These are phyloP conservation scores for Fusarium sp. DNA, from an alignment of 2,329 filamentous ascomycete genomes.

Conservation along the genomic window DNA sequence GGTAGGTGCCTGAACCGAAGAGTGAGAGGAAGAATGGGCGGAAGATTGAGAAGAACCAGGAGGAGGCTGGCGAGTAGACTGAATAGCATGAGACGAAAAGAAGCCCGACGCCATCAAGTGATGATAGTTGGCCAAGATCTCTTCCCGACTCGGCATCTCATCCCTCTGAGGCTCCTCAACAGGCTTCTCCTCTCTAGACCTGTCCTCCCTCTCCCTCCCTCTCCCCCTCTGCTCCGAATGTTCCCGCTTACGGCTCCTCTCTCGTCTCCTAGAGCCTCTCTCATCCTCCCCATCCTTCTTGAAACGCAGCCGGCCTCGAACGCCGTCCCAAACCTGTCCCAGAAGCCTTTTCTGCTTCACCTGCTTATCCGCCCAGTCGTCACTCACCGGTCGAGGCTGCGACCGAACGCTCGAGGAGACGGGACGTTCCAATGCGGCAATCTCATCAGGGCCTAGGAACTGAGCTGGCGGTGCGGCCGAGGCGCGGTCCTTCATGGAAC, in stretches of 20 bases:
- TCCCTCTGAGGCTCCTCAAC: slow-evolving; percentile 19
- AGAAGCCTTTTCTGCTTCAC: slow-evolving; percentile 47
- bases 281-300: slow-evolving; percentile 41
- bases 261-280: slow-evolving; percentile 36
- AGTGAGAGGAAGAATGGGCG: slow-evolving; percentile 1
- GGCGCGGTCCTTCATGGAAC: slow-evolving; percentile 83
- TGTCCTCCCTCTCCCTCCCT: slow-evolving; percentile 32
- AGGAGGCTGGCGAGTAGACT: slow-evolving; percentile 59
- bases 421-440: slow-evolving; percentile 45
- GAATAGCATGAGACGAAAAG: slow-evolving; percentile 65
- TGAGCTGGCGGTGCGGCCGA: slow-evolving; percentile 74
- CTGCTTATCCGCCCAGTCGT: slow-evolving; percentile 47
- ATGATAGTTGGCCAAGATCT: slow-evolving; percentile 64
- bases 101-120: slow-evolving; percentile 64
- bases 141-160: slow-evolving; percentile 53
- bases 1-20: slow-evolving; percentile 13
- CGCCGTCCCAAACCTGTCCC: slow-evolving; percentile 52
- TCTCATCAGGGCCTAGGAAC: slow-evolving; percentile 62
- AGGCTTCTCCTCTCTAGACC: slow-evolving; percentile 15
- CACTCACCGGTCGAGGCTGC: slow-evolving; percentile 38
- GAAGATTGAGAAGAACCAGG: slow-evolving; percentile 23
- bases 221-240: slow-evolving; percentile 29
- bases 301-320: slow-evolving; percentile 47
- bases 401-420: slow-evolving; percentile 15
- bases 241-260: slow-evolving; percentile 35